phyloP scores from a whole-genome alignment of 148 eudicot species.

The Pouteria glomerata region DNA sequence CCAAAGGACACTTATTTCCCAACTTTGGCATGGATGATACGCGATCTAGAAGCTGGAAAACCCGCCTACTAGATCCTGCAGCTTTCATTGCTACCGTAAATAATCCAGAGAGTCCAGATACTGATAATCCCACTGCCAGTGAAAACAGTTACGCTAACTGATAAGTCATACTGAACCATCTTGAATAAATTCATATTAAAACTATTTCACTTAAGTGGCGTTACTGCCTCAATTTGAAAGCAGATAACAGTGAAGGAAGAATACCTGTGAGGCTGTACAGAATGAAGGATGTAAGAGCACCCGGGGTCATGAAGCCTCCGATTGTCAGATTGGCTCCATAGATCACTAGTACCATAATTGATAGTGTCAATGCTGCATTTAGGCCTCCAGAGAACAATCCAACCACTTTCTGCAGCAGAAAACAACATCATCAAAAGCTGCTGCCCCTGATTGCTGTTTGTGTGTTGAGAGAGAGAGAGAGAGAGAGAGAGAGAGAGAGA shows the following conservation, averaged over 20 bases:
- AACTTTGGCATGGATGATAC: conserved; percentile 63
- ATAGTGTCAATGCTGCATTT: conserved; percentile 77
- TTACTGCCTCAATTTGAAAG: background rate
- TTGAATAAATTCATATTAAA: background rate
- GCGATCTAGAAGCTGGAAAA: conserved; percentile 85
- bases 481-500: background rate
- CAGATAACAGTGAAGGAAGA: background rate
- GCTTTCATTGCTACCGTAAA: conserved; percentile 93
- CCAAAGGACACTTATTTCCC: conserved; percentile 71
- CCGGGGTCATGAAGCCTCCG: conserved; percentile 69
- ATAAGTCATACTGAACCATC: too few relatives aligned
- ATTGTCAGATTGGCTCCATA: conserved; percentile 86
- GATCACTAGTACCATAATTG: conserved; percentile 75
- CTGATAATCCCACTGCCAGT: conserved; percentile 72
- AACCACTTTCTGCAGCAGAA: conserved; percentile 56
- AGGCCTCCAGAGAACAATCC: conserved; percentile 74
- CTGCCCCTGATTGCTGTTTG: background rate
- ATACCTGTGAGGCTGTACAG: conserved; percentile 88
- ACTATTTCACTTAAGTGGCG: background rate
- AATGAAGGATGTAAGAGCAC: conserved; percentile 85
- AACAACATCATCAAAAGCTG: background rate
- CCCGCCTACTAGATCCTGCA: conserved; percentile 93
- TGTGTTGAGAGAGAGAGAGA: background rate
- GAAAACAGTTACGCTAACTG: background rate
- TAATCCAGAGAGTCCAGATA: conserved; percentile 66